Conservation (phyloP, 352 stramenopile genomes). For the Blastocystis hominis region DNA sequence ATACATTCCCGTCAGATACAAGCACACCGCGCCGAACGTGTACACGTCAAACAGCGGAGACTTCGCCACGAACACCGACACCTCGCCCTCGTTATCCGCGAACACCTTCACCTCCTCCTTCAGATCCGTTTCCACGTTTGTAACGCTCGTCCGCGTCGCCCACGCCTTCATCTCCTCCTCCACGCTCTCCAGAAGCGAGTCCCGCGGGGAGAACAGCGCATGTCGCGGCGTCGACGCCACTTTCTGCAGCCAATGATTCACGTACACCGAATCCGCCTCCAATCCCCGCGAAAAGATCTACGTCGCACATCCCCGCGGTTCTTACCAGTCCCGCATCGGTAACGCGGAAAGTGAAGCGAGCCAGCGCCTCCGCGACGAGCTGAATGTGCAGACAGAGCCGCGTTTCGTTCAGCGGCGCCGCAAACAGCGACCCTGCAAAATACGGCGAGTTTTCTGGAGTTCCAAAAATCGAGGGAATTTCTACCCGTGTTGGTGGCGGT, state of each 20-base stretch:
- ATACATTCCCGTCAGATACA: constrained; percentile 6
- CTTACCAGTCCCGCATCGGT: not conserved
- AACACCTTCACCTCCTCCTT: constrained; percentile 51
- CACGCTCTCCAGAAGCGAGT: not conserved
- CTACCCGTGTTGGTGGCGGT: not conserved
- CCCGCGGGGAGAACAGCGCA: not conserved
- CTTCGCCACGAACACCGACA: constrained; percentile 19
- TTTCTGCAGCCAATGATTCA: not conserved
- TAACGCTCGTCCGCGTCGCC: not conserved
- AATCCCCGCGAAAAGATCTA: constrained; percentile 11
- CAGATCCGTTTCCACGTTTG: constrained; percentile 15
- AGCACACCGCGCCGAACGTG: not conserved
- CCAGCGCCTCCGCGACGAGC: not conserved
- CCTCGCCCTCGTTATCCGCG: not conserved
- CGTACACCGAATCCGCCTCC: not conserved
- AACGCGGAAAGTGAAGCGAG: not conserved
- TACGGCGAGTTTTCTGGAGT: not conserved
- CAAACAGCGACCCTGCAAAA: not conserved
- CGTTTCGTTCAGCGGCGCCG: not conserved
- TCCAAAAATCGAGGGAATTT: not conserved
- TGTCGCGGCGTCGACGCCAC: not conserved
- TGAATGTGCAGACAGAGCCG: not conserved
- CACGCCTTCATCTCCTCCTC: not conserved
- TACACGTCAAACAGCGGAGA: constrained; percentile 33
- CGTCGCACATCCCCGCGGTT: not conserved